Conservation (phyloP, 2,329 filamentous ascomycete species). For the Cadophora gregata region DNA sequence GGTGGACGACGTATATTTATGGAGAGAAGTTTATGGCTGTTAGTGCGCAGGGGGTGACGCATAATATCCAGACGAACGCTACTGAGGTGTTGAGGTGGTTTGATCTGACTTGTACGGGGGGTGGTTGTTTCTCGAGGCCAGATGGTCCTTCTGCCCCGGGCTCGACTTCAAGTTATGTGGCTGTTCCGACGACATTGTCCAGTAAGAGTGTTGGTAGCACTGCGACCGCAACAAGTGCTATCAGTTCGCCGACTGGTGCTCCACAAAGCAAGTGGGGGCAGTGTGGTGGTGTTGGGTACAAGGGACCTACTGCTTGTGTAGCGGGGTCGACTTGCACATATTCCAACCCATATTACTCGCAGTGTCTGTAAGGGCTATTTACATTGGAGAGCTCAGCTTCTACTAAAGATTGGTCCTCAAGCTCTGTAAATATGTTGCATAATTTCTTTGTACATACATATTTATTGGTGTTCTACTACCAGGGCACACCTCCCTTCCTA, state of each 20-base stretch:
- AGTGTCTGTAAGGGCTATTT: conserved; percentile 22
- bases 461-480: no score
- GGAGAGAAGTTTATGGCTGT: conserved; percentile 23
- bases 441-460: not conserved
- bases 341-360: conserved; percentile 30
- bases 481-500: no score
- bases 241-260: not conserved
- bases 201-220: conserved; percentile 9
- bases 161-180: not conserved
- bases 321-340: conserved; percentile 22
- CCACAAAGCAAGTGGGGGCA: conserved; percentile 16
- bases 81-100: conserved; percentile 18
- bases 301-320: conserved; percentile 26
- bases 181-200: conserved; percentile 4
- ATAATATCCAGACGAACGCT: conserved; percentile 20
- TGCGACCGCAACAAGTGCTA: not conserved
- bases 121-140: conserved; percentile 18
- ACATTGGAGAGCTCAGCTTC: no score
- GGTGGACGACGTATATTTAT: conserved; percentile 40
- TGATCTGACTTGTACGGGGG: conserved; percentile 15
- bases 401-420: not conserved
- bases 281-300: conserved; percentile 27
- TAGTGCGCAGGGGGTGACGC: conserved; percentile 12
- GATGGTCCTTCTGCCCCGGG: not conserved
- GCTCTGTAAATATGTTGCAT: not conserved